These are phyloP conservation scores for Brassica nigra DNA, from an alignment of 345 rosid species.

Conservation along the genomic window DNA sequence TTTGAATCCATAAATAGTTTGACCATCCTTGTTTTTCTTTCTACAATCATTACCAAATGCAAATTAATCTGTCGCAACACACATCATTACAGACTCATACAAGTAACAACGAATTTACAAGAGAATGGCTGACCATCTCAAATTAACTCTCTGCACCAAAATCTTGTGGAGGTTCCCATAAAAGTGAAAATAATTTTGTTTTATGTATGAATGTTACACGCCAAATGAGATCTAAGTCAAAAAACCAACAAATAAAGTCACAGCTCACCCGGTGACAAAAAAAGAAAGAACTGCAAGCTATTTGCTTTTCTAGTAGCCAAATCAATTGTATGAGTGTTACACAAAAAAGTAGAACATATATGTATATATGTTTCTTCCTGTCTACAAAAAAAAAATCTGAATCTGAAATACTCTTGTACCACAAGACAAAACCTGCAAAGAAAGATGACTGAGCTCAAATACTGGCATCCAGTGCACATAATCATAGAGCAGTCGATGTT, in stretches of 20 bases:
- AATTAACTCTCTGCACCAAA: conserved; percentile 16
- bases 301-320: conserved; percentile 24
- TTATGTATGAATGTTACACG: background rate
- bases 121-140: background rate
- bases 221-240: conserved; percentile 17
- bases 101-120: conserved; percentile 26
- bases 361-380: conserved; percentile 19
- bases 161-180: conserved; percentile 1
- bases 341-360: conserved; percentile 28
- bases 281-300: conserved; percentile 22
- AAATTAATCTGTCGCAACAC: conserved; percentile 7
- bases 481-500: background rate
- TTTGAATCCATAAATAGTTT: background rate
- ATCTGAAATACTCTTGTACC: conserved; percentile 23
- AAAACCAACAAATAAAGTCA: conserved; percentile 16
- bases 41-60: background rate
- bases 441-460: conserved; percentile 22
- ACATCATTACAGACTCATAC: conserved; percentile 23
- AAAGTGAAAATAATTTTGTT: background rate
- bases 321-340: conserved; percentile 34
- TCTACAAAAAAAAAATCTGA: conserved; percentile 25
- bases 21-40: background rate
- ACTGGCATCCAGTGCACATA: conserved; percentile 14
- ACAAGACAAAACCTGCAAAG: conserved; percentile 41
- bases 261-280: conserved; percentile 20